Evolutionary conservation across 176 grass and related monocot genomes (phyloP).

Genomic region (Canna indica): DNA sequence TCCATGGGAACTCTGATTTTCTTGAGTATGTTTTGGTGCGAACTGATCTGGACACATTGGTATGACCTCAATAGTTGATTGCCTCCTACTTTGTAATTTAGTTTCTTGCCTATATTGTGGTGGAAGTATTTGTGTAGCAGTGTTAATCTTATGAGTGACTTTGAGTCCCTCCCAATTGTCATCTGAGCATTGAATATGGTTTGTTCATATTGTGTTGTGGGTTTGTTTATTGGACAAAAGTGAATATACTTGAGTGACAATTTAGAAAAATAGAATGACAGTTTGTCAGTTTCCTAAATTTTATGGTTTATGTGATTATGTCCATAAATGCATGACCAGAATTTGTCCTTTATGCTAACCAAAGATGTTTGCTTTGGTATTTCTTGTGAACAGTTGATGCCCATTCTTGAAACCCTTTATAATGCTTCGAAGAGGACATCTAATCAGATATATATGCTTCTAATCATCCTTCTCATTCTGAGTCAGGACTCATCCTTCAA

Average conservation of each 20-base stretch:
- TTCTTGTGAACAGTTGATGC: slow-evolving; percentile 61
- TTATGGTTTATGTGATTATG: too few species aligned
- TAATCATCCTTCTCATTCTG: slow-evolving; percentile 96
- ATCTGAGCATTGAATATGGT: neutral
- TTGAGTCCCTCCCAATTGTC: neutral
- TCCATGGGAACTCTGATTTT: slow-evolving; percentile 93
- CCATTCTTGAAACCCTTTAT: slow-evolving; percentile 92
- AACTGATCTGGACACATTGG: slow-evolving; percentile 97
- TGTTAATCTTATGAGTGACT: neutral
- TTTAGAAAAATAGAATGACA: neutral
- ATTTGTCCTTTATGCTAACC: neutral
- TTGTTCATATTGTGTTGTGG: neutral
- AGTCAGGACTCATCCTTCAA: slow-evolving; percentile 99
- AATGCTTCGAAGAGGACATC: slow-evolving; percentile 96
- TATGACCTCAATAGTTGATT: slow-evolving; percentile 29
- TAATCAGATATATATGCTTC: slow-evolving; percentile 97
- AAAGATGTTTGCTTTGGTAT: neutral
- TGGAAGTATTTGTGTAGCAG: neutral
- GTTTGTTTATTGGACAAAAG: neutral
- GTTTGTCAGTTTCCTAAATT: neutral
- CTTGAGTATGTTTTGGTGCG: slow-evolving; percentile 94
- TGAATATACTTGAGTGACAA: neutral
- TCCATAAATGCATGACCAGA: too few species aligned
- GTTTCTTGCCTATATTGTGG: neutral
- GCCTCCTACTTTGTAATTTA: neutral